These are phyloP conservation scores for Ustilago cynodontis DNA, from an alignment of 1,284 basidiomycete genomes.

Conservation along the genomic window DNA sequence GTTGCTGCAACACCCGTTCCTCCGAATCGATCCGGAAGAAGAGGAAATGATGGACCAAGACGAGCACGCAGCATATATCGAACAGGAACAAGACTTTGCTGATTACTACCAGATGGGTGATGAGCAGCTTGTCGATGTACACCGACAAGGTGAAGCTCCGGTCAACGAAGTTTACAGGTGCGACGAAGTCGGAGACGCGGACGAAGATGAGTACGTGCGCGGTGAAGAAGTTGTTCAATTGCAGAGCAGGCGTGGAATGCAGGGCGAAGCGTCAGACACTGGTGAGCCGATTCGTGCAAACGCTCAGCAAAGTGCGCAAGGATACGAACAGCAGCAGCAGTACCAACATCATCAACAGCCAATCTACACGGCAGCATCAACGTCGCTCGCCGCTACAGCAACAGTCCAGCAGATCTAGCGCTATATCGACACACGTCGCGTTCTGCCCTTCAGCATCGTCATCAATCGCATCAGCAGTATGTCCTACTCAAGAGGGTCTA, in stretches of 20 bases:
- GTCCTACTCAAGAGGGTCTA: background rate
- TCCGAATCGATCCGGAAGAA: slow-evolving; percentile 34
- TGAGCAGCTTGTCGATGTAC: slow-evolving; percentile 6
- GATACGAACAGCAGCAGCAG: slow-evolving; percentile 8
- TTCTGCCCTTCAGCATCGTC: too few species aligned
- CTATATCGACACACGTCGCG: too few species aligned
- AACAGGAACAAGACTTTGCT: slow-evolving; percentile 31
- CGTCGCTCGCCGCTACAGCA: background rate
- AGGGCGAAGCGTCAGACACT: slow-evolving; percentile 21
- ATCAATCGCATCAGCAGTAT: too few species aligned
- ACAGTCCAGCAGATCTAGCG: slow-evolving; percentile 1
- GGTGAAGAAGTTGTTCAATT: slow-evolving; percentile 36
- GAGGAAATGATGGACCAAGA: slow-evolving; percentile 30
- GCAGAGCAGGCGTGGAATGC: slow-evolving; percentile 24
- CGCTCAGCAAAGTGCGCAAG: background rate
- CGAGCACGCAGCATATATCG: slow-evolving; percentile 1
- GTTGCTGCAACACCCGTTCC: slow-evolving; percentile 62
- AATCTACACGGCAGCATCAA: background rate
- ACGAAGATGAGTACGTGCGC: slow-evolving; percentile 20
- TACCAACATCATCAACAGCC: slow-evolving; percentile 10
- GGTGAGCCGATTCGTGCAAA: slow-evolving; percentile 6
- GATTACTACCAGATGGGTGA: slow-evolving; percentile 33
- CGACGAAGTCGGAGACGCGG: slow-evolving; percentile 31
- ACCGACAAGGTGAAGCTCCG: background rate
- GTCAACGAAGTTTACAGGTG: slow-evolving; percentile 10